Conservation (phyloP, 768 basidiomycete genomes). For the Daedalea quercina region DNA sequence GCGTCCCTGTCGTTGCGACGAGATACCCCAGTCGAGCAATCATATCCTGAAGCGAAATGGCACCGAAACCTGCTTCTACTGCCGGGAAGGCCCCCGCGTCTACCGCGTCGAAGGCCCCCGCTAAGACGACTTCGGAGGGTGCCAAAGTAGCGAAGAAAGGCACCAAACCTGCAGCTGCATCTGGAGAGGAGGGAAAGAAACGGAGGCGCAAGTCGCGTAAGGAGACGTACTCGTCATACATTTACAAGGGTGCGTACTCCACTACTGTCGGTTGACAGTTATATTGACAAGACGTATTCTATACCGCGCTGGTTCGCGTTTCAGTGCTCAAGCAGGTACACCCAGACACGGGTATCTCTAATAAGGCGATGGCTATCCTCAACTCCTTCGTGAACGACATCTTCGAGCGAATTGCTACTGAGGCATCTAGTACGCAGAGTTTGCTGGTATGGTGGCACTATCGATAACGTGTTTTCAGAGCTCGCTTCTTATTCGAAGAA, state of each 20-base stretch:
- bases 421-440: constrained; percentile 70
- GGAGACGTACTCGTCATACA: constrained; percentile 92
- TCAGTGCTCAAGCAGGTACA: constrained; percentile 96
- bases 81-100: constrained; percentile 79
- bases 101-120: constrained; percentile 65
- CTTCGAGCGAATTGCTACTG: constrained; percentile 88
- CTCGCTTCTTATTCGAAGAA: constrained; percentile 97
- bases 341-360: constrained; percentile 98
- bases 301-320: not conserved
- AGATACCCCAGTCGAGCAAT: no score
- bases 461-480: constrained; percentile 39
- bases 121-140: constrained; percentile 48
- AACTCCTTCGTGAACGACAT: constrained; percentile 97
- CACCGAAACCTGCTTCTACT: constrained; percentile 74
- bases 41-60: constrained; percentile 33
- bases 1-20: no score
- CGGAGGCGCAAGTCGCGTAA: constrained; percentile 81
- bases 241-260: constrained; percentile 68
- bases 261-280: not conserved
- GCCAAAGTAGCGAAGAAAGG: constrained; percentile 80
- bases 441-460: not conserved
- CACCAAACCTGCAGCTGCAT: constrained; percentile 50
- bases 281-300: no score
- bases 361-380: constrained; percentile 96
- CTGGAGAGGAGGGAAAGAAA: constrained; percentile 73